These are phyloP conservation scores for Myxozyma neglecta DNA, from an alignment of 805 yeast genomes.

Conservation along the genomic window DNA sequence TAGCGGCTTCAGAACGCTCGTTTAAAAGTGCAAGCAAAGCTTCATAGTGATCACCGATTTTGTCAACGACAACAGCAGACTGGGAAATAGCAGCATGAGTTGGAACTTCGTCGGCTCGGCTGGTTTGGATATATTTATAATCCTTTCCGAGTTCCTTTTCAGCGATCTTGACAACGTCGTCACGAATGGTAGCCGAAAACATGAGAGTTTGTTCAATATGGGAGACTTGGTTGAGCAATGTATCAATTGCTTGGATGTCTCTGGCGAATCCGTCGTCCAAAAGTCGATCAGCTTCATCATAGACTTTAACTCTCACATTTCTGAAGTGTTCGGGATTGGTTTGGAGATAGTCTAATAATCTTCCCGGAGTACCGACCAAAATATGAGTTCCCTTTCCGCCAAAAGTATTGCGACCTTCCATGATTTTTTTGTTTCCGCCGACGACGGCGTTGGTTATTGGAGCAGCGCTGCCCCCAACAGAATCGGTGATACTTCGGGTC, in stretches of 20 bases:
- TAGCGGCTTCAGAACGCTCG: constrained; percentile 57
- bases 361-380: constrained; percentile 94
- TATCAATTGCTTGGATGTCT: constrained; percentile 60
- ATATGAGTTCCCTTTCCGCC: constrained; percentile 85
- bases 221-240: constrained; percentile 45
- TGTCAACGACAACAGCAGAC: constrained; percentile 27
- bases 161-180: constrained; percentile 66
- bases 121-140: constrained; percentile 64
- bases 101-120: constrained; percentile 61
- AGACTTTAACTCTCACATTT: constrained; percentile 61
- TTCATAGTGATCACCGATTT: constrained; percentile 39
- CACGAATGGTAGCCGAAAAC: constrained; percentile 86
- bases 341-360: constrained; percentile 74
- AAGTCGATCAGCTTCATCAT: constrained; percentile 91
- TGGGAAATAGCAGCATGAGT: constrained; percentile 70
- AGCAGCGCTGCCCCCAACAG: neutral
- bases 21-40: constrained; percentile 70
- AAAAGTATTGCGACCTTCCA: constrained; percentile 8
- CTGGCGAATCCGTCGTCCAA: constrained; percentile 77
- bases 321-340: constrained; percentile 42
- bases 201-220: constrained; percentile 58
- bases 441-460: constrained; percentile 9
- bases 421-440: constrained; percentile 11
- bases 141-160: constrained; percentile 48
- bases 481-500: neutral